Percentiles rank a stretch among this genome's conserved stretches.
phyloP scores from a whole-genome alignment of 805 yeast species.

The Candida takata region DNA sequence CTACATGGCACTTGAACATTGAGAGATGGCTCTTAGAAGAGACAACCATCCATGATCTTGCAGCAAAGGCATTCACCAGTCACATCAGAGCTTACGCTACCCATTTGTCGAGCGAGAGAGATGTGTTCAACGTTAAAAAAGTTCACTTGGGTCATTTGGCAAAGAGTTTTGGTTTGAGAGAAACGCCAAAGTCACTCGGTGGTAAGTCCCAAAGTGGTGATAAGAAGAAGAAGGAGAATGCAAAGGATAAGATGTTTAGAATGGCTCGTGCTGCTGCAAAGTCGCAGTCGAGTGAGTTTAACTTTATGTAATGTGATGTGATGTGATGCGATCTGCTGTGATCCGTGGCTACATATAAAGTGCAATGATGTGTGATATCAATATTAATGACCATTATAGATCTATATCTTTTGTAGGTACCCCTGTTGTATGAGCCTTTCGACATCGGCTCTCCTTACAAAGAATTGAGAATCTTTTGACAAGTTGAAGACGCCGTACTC shows the following conservation, averaged over 20 bases:
- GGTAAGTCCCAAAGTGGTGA: constrained; percentile 28
- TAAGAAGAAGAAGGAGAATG: constrained; percentile 52
- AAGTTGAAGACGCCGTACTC: constrained; percentile 94
- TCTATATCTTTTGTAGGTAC: constrained; percentile 63
- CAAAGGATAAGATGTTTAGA: constrained; percentile 66
- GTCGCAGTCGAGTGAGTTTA: constrained; percentile 66
- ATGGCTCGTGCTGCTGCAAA: constrained; percentile 65
- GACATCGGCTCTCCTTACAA: constrained; percentile 89
- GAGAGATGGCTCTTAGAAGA: constrained; percentile 86
- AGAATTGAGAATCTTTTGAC: constrained; percentile 90
- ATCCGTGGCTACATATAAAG: background rate
- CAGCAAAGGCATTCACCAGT: constrained; percentile 76
- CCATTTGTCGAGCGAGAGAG: constrained; percentile 75
- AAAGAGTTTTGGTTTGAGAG: constrained; percentile 89
- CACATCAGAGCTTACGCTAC: constrained; percentile 96
- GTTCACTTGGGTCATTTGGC: constrained; percentile 95
- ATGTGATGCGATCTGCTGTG: background rate
- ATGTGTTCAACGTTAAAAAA: constrained; percentile 69
- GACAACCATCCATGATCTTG: constrained; percentile 48
- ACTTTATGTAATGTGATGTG: constrained; percentile 30
- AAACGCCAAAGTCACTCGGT: constrained; percentile 82
- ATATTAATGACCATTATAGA: too few species aligned
- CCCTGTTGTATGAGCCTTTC: constrained; percentile 94
- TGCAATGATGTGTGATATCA: background rate
- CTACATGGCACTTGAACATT: constrained; percentile 88